Percentiles rank a stretch among this genome's conserved stretches.
Conservation (phyloP, 1,139 yeast genomes). For the Spencermartinsiella ligniputridi region DNA sequence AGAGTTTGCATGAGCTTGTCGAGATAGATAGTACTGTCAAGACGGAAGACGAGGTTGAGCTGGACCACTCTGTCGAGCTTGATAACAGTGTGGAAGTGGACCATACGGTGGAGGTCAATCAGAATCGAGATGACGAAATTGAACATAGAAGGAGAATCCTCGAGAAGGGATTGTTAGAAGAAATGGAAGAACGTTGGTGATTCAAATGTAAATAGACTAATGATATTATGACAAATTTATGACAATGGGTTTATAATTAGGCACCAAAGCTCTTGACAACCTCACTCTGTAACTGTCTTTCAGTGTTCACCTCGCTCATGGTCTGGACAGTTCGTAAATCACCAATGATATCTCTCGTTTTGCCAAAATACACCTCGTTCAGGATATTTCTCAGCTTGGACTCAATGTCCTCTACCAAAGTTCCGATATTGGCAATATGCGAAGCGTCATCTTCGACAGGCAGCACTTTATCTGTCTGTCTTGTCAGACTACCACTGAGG, state of each 20-base stretch:
- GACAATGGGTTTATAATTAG: background rate
- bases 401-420: conserved; percentile 83
- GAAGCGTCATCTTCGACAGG: conserved; percentile 47
- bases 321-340: conserved; percentile 55
- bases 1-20: no score
- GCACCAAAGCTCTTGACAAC: conserved; percentile 29
- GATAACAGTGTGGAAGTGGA: no score
- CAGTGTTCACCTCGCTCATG: conserved; percentile 29
- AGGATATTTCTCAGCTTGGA: conserved; percentile 79
- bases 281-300: conserved; percentile 29
- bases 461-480: conserved; percentile 55
- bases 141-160: background rate
- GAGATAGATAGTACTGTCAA: no score
- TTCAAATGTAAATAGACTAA: background rate
- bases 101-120: background rate
- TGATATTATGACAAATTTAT: background rate
- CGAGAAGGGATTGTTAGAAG: background rate
- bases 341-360: conserved; percentile 77
- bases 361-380: conserved; percentile 93
- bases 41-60: no score
- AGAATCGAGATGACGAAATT: background rate
- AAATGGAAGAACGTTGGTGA: background rate
- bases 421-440: conserved; percentile 82
- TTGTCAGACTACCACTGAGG: conserved; percentile 78
- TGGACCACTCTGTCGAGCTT: no score